Evolutionary conservation across 1,284 basidiomycete species (phyloP).

Genomic region (Cutaneotrichosporon arboriforme): DNA sequence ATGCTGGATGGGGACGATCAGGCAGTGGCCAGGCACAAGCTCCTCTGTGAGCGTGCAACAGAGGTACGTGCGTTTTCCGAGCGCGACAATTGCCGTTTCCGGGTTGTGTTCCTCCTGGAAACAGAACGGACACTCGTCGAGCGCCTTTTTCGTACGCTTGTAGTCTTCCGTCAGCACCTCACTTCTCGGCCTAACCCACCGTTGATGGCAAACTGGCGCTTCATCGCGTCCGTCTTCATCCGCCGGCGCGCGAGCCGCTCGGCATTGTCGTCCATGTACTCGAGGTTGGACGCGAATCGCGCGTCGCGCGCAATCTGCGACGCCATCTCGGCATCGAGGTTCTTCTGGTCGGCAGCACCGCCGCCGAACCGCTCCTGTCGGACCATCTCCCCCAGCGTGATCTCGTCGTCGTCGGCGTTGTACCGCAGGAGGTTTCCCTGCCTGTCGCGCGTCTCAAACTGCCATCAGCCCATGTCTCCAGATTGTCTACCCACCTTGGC

Average conservation of each 20-base stretch:
- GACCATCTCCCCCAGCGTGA: slow-evolving; percentile 83
- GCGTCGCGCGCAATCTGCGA: slow-evolving; percentile 78
- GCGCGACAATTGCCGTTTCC: slow-evolving; percentile 76
- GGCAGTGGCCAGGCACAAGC: slow-evolving; percentile 78
- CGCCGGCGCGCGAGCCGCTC: slow-evolving; percentile 85
- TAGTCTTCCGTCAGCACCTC: slow-evolving; percentile 60
- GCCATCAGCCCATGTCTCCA: slow-evolving; percentile 1
- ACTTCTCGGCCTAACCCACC: slow-evolving; percentile 52
- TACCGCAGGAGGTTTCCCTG: slow-evolving; percentile 76
- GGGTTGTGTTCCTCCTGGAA: slow-evolving; percentile 76
- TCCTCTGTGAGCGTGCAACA: slow-evolving; percentile 82
- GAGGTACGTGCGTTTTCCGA: slow-evolving; percentile 84
- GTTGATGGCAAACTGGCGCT: slow-evolving; percentile 92
- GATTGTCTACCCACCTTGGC: slow-evolving; percentile 57
- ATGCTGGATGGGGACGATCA: slow-evolving; percentile 95
- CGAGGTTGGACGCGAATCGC: slow-evolving; percentile 79
- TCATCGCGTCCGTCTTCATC: slow-evolving; percentile 93
- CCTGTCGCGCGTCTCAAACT: slow-evolving; percentile 84
- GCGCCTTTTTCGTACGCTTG: slow-evolving; percentile 82
- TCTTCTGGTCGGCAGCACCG: slow-evolving; percentile 82
- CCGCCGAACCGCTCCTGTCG: slow-evolving; percentile 86
- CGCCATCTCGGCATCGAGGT: slow-evolving; percentile 85
- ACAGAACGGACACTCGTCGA: slow-evolving; percentile 81
- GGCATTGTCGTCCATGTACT: slow-evolving; percentile 95
- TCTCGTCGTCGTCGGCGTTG: slow-evolving; percentile 82